phyloP scores from a whole-genome alignment of 2,329 filamentous ascomycete genomes.

The Trichoderma koningii region DNA sequence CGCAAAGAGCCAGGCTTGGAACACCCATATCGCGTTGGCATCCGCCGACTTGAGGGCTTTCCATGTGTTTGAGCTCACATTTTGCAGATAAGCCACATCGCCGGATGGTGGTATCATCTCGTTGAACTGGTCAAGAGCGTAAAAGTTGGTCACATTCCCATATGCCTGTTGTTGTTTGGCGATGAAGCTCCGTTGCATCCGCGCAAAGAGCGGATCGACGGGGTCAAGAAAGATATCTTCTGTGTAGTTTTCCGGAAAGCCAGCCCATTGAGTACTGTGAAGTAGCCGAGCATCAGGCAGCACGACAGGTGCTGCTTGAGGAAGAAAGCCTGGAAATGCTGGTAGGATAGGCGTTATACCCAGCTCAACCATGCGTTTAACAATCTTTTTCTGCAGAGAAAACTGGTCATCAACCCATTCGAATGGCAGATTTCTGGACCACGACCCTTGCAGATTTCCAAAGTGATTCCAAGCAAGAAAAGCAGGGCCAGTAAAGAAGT shows the following conservation, averaged over 20 bases:
- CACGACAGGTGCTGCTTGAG: not conserved
- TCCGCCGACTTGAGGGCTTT: not conserved
- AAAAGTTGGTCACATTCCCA: not conserved
- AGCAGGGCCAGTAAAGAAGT: constrained; percentile 51
- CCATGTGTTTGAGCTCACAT: not conserved
- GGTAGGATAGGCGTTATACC: not conserved
- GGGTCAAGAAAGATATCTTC: not conserved
- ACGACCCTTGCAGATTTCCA: constrained; percentile 54
- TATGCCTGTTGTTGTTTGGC: not conserved
- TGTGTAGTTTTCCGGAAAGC: not conserved
- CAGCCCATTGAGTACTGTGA: not conserved
- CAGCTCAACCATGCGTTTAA: not conserved
- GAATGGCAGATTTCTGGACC: constrained; percentile 47
- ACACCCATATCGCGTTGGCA: constrained; percentile 51
- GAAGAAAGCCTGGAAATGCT: not conserved
- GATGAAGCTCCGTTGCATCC: not conserved
- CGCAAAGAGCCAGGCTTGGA: constrained; percentile 55
- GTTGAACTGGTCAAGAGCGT: not conserved
- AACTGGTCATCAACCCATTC: constrained; percentile 36
- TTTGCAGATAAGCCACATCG: not conserved
- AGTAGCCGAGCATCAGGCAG: not conserved
- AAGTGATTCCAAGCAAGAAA: constrained; percentile 56
- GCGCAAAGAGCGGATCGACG: not conserved
- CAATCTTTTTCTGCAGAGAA: not conserved
- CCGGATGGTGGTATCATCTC: not conserved